These are phyloP conservation scores for Madurella mycetomatis DNA, from an alignment of 2,329 filamentous ascomycete genomes.

Conservation along the genomic window DNA sequence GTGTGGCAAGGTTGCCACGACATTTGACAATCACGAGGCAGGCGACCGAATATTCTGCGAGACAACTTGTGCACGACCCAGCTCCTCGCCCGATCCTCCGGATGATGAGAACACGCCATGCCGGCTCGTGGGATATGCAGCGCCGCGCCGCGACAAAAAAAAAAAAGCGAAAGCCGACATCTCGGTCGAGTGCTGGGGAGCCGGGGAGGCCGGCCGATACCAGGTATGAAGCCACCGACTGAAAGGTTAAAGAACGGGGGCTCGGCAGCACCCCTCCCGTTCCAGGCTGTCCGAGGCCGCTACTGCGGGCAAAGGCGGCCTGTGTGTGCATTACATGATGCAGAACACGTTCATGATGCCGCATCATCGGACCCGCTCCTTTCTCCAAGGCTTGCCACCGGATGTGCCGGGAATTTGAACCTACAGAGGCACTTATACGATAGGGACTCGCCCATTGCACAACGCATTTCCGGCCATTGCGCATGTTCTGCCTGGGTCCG, in stretches of 20 bases:
- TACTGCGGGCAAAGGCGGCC: too few relatives aligned
- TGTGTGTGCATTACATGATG: neutral
- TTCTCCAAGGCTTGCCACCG: neutral
- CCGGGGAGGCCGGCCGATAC: neutral
- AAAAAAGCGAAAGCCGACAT: neutral
- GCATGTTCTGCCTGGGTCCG: neutral
- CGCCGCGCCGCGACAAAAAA: neutral
- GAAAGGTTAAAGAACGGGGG: too few relatives aligned
- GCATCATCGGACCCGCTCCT: neutral
- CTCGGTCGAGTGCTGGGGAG: neutral
- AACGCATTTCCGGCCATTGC: neutral
- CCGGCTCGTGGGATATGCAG: neutral
- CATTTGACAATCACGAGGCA: neutral
- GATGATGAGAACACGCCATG: neutral
- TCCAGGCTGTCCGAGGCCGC: neutral
- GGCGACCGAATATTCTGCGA: neutral
- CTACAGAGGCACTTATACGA: neutral
- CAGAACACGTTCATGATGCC: neutral
- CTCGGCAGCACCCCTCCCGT: neutral
- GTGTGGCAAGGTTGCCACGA: neutral
- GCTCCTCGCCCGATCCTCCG: neutral
- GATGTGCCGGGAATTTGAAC: neutral
- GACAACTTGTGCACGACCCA: neutral
- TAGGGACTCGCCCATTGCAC: neutral
- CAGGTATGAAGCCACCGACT: too few relatives aligned